phyloP scores from a whole-genome alignment of 306 rosid species.

The Parietaria judaica region DNA sequence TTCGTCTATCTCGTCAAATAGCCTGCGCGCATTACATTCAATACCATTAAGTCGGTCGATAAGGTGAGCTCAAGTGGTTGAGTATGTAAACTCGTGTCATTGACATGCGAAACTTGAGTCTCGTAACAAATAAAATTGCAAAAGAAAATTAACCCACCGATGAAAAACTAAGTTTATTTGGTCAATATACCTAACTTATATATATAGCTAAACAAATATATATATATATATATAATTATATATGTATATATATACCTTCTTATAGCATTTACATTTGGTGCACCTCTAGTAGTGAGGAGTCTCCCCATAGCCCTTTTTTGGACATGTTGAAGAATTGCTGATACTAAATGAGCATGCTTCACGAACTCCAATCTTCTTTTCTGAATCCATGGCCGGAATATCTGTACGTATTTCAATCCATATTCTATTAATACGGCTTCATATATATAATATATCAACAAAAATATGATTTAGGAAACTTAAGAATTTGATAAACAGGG shows the following conservation, averaged over 20 bases:
- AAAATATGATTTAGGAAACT: too few species aligned
- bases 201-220: not conserved
- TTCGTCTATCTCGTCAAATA: constrained; percentile 2
- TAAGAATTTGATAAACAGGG: too few species aligned
- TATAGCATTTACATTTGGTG: constrained; percentile 2
- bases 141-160: too few species aligned
- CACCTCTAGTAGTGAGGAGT: not conserved
- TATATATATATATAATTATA: not conserved
- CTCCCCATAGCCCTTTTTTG: constrained; percentile 1
- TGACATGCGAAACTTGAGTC: too few species aligned
- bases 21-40: not conserved
- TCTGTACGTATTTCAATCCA: not conserved
- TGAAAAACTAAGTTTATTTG: too few species aligned
- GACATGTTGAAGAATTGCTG: not conserved
- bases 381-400: constrained; percentile 5
- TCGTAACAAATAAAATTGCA: too few species aligned
- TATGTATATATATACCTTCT: not conserved
- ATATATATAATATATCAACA: too few species aligned
- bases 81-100: not conserved
- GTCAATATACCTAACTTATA: too few species aligned
- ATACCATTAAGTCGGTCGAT: not conserved
- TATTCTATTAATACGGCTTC: too few species aligned
- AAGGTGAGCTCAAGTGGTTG: not conserved
- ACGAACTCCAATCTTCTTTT: not conserved
- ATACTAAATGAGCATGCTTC: not conserved